Base-by-base conservation (phyloP, 768 basidiomycete genomes). In the Dentipellis sp. region DNA sequence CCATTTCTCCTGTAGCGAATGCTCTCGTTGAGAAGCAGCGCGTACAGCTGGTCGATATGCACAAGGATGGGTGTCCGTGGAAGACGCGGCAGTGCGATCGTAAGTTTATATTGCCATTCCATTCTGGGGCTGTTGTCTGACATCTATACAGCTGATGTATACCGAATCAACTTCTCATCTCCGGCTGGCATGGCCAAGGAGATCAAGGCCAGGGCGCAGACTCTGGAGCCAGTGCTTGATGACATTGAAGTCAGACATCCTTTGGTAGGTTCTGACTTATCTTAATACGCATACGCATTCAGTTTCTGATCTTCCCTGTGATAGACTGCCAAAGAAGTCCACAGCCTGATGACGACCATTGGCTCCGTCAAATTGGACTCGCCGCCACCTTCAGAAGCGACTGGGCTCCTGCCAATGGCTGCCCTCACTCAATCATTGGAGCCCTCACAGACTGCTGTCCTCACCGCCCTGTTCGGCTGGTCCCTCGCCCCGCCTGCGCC, bases 11-110 rank as follows among this genome's bases (percentile, higher is more conserved):
- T 62, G 11, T 21, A 88, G 90, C 84, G 40, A 83, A 80, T 65
- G 67, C 81, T 12, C 72, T 92, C 58, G 71, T 90, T 38, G 88
- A 89, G 66, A 91, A 85, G 62, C 91, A 92, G 66, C 78, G 78
- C 12, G 58, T 64, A 3, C 79, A 80, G 45, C 70, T 93, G 4
- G 79, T 91, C 1, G 78, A 80, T 4, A 77, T 78, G 64, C 91
- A 93, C 66, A 91, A 91, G 67, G 76, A 82, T 47, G 86, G 87
- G 0, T 93, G 91, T 64, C 90, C 91, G 2, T 93, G 91, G 91
- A 88, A 80, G 67, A 73, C 77, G 51, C 78, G 81, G 55, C 91
- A 92, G 66, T 91, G 90, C 61, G 87, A 91, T 67, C 71, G 90
- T 92, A 63, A 59, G 81, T 67, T 22, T 36, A 10, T 16, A 49